Conservation (phyloP, 2,329 filamentous ascomycete genomes). For the Corynespora cassiicola region DNA sequence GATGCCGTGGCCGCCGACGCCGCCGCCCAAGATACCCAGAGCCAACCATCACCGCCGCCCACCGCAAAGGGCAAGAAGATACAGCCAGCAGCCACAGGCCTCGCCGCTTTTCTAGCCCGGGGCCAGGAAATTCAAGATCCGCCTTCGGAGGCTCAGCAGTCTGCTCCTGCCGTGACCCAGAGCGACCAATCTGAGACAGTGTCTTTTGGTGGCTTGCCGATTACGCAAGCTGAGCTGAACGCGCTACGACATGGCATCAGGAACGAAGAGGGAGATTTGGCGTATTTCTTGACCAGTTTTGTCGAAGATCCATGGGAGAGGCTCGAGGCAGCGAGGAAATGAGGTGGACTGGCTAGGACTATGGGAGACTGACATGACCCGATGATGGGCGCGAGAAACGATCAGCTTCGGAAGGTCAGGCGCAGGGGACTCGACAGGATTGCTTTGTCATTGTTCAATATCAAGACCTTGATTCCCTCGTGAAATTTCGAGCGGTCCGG, state of each 20-base stretch:
- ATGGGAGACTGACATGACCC: background rate
- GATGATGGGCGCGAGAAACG: too few relatives aligned
- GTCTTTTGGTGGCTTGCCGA: conserved; percentile 36
- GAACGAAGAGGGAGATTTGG: conserved; percentile 65
- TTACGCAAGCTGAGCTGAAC: conserved; percentile 38
- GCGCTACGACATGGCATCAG: conserved; percentile 48
- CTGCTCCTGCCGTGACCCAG: conserved; percentile 1
- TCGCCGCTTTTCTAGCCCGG: conserved; percentile 38
- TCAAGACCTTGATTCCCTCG: background rate
- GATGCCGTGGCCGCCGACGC: background rate
- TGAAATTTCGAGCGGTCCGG: background rate
- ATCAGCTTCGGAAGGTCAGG: too few relatives aligned
- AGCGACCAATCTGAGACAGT: conserved; percentile 14
- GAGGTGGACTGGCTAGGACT: conserved; percentile 2
- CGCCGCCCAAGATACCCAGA: conserved; percentile 2
- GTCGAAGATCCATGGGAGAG: conserved; percentile 75
- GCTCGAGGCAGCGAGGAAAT: conserved; percentile 9
- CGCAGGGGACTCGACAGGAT: too few relatives aligned
- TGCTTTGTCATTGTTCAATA: too few relatives aligned
- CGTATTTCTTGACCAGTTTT: conserved; percentile 73
- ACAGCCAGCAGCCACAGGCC: conserved; percentile 26
- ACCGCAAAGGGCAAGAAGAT: conserved; percentile 16
- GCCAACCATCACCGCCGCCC: conserved; percentile 3
- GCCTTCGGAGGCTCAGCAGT: conserved; percentile 6
- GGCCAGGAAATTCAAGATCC: conserved; percentile 32